Conservation (phyloP, 2,329 filamentous ascomycete species). For the Diaporthe humulicola region DNA sequence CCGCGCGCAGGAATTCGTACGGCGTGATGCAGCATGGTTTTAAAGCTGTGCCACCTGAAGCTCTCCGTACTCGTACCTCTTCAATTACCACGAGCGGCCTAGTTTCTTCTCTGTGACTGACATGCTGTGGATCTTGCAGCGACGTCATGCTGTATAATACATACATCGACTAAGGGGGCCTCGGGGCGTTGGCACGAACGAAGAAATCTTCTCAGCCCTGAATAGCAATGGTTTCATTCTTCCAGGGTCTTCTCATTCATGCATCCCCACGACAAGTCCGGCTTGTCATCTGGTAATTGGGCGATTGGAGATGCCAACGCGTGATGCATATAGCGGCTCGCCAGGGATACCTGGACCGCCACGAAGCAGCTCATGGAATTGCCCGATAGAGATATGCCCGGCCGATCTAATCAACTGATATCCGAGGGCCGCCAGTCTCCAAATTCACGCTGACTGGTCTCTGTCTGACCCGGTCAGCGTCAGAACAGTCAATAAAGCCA, state of each 20-base stretch:
- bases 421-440: background rate
- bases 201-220: background rate
- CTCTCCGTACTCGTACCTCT: conserved; percentile 8
- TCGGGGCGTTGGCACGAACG: background rate
- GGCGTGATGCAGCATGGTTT: background rate
- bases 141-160: conserved; percentile 6
- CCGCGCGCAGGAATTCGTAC: too few species aligned
- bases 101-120: background rate
- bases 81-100: conserved; percentile 6
- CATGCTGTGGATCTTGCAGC: background rate
- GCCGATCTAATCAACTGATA: background rate
- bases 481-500: background rate
- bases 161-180: background rate
- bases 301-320: background rate
- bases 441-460: background rate
- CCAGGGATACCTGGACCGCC: conserved; percentile 8
- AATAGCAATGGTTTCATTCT: background rate
- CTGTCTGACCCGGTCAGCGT: background rate
- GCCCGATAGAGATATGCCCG: conserved; percentile 6
- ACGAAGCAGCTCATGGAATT: conserved; percentile 16
- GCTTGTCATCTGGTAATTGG: conserved; percentile 21
- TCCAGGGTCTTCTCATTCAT: conserved; percentile 2
- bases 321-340: background rate
- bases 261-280: background rate
- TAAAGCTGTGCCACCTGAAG: conserved; percentile 3